Percentiles rank a stretch among this genome's conserved stretches.
These are phyloP conservation scores for Colletotrichum sojae DNA, from an alignment of 2,329 filamentous ascomycete species.

Conservation along the genomic window DNA sequence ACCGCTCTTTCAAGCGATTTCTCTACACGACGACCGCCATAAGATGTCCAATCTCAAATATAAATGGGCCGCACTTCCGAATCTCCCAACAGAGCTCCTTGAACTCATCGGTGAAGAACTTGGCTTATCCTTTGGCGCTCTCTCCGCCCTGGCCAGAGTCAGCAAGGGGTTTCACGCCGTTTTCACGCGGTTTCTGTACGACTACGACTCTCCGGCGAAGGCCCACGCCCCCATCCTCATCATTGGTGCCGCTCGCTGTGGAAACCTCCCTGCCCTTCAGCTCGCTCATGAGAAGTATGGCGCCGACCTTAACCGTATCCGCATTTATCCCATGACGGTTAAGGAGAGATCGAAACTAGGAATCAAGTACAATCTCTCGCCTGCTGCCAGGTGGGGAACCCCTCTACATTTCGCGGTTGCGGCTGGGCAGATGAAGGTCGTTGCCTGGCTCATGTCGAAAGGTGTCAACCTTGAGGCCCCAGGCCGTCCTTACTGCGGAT, in stretches of 20 bases:
- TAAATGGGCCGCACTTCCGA: too few relatives aligned
- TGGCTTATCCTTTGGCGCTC: not conserved
- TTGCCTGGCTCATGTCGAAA: not conserved
- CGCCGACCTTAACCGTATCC: not conserved
- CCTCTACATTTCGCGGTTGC: not conserved
- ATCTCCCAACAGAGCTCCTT: too few relatives aligned
- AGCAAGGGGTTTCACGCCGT: not conserved
- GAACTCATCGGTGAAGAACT: not conserved
- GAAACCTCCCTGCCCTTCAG: slow-evolving; percentile 2
- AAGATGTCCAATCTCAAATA: too few relatives aligned
- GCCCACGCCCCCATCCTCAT: not conserved
- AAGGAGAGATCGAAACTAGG: not conserved
- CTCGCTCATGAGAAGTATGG: not conserved
- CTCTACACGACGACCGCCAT: too few relatives aligned
- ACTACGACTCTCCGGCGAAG: not conserved
- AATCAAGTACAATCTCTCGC: not conserved
- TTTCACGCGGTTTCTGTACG: not conserved
- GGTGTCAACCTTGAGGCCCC: not conserved
- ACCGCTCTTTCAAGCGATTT: too few relatives aligned
- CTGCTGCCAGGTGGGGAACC: not conserved
- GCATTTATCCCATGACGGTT: not conserved
- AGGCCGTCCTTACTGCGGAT: not conserved
- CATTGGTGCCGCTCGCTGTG: not conserved
- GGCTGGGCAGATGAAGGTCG: not conserved
- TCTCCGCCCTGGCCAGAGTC: not conserved